Base-by-base conservation (phyloP, 768 basidiomycete species). In the Phlebiopsis flavidoalba region DNA sequence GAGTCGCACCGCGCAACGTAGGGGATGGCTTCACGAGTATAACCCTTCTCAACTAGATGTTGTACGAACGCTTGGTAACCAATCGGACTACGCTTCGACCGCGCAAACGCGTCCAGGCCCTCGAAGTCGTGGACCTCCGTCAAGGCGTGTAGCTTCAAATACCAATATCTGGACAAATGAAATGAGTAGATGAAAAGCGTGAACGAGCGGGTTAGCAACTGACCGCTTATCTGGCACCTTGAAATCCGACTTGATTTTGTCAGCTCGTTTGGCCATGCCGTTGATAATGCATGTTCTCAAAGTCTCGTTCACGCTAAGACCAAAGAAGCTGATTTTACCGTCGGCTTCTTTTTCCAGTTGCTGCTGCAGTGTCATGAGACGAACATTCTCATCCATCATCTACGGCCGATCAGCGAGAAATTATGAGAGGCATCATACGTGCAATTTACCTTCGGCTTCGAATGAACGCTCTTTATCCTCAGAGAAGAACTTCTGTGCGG, bases 201-300 rank as follows among this genome's bases (percentile, higher is more conserved):
- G 22, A 22, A 57, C 33, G 48, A 60, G 33, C 7, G 12, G n/a
- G n/a, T n/a, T n/a, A n/a, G n/a, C 15, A 60, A 68, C 82, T 31
- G 56, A 94, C 95, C 96, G 80, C 76, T 95, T 98, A 70, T 98
- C 97, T 0, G 94, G 85, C 0, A 99, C 91, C 70, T 91, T 95
- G 79, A 93, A 98, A 64, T 98, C 96, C 1, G 79, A 78, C 70
- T 89, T 88, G 61, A 96, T 73, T 69, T 89, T 93, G 68, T 99
- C 97, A 0, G 95, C 97, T 60, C 86, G 82, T 75, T 95, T 98
- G 19, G 83, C 74, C 77, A 95, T 80, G 11, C 88, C 89, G 58
- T 90, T 91, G 36, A 89, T 69, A 19, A 98, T 71, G 63, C 93
- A 92, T 31, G 77, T 76, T 22, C 85, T 80, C 61, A 98, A 87